These are phyloP conservation scores for Fremontodendron californicum DNA, from an alignment of 345 rosid genomes.

Conservation along the genomic window DNA sequence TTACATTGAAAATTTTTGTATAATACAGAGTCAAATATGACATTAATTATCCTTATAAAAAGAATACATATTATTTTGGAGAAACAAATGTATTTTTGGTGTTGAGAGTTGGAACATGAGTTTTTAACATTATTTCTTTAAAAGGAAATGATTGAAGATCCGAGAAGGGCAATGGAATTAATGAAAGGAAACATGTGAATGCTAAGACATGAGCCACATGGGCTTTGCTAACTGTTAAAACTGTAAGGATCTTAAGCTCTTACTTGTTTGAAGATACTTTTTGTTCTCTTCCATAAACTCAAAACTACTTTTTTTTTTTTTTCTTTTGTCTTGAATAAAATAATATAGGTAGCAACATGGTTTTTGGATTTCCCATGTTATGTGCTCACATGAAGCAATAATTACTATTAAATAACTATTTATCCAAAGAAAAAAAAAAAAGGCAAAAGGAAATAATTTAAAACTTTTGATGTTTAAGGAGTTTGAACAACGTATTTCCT, in stretches of 20 bases:
- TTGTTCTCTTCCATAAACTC: background rate
- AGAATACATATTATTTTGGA: background rate
- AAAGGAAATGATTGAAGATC: background rate
- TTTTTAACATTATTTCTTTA: background rate
- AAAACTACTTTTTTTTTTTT: no score
- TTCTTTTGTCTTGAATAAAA: background rate
- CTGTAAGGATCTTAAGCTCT: background rate
- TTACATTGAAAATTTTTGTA: no score
- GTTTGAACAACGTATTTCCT: no score
- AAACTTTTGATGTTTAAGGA: no score
- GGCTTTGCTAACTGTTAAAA: background rate
- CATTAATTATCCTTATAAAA: no score
- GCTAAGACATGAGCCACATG: background rate
- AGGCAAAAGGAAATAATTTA: no score
- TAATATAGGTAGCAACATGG: background rate
- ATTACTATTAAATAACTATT: background rate
- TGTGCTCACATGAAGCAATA: background rate
- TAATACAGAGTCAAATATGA: no score
- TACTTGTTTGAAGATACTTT: background rate
- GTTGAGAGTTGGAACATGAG: background rate
- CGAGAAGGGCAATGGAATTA: background rate
- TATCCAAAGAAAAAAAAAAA: background rate
- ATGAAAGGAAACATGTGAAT: background rate
- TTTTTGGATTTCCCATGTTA: no score
- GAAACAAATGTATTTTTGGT: background rate